phyloP scores from a whole-genome alignment of 306 rosid genomes.

The Vigna trinervia region DNA sequence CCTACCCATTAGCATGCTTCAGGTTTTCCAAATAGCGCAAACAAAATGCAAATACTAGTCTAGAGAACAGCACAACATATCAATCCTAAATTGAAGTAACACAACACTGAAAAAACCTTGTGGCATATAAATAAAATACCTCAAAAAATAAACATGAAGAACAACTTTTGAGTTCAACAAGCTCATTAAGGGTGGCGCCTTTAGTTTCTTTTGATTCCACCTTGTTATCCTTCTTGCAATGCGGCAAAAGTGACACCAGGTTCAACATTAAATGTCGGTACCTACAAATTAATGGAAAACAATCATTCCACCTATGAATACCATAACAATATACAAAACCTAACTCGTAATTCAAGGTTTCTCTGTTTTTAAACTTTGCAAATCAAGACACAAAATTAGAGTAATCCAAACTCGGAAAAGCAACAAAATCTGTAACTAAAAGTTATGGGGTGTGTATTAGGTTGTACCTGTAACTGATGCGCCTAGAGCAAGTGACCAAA shows the following conservation, averaged over 20 bases:
- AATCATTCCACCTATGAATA: constrained; percentile 7
- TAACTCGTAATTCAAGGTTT: neutral
- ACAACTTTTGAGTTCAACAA: constrained; percentile 83
- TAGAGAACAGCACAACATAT: constrained; percentile 6
- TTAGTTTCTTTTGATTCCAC: constrained; percentile 88
- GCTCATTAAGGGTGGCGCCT: constrained; percentile 87
- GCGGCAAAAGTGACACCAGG: constrained; percentile 87
- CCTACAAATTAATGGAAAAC: constrained; percentile 42
- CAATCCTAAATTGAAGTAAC: neutral
- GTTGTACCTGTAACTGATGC: constrained; percentile 75
- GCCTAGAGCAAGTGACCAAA: constrained; percentile 90
- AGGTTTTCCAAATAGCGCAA: neutral
- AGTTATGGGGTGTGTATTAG: neutral
- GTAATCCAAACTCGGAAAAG: neutral
- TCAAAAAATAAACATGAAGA: constrained; percentile 91
- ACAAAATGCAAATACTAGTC: constrained; percentile 5
- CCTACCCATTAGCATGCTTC: neutral
- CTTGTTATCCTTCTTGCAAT: constrained; percentile 95
- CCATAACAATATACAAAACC: neutral
- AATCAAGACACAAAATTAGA: neutral
- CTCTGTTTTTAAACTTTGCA: neutral
- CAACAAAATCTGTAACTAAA: neutral
- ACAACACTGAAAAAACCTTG: neutral
- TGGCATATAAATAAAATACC: constrained; percentile 50
- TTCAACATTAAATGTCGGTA: constrained; percentile 98